Conservation (phyloP, 352 stramenopile species). For the Phytopythium aichiense region DNA sequence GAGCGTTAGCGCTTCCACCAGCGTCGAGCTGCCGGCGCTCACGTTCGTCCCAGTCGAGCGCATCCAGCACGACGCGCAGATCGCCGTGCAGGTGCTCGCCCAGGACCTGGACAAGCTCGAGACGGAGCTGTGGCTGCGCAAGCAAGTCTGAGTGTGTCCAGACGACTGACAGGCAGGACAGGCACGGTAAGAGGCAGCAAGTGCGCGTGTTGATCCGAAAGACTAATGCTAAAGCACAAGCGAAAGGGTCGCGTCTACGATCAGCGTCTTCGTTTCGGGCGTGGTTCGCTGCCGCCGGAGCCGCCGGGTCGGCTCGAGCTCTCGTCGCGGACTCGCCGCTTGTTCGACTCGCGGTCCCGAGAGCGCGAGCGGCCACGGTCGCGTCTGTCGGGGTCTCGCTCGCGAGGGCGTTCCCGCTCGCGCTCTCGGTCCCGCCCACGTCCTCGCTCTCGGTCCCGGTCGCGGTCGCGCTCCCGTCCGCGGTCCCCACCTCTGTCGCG, state of each 20-base stretch:
- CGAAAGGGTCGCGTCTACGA: neutral
- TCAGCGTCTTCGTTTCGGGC: slow-evolving; percentile 49
- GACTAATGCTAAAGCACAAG: slow-evolving; percentile 2
- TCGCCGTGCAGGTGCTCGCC: slow-evolving; percentile 63
- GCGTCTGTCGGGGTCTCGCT: slow-evolving; percentile 24
- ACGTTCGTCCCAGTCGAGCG: slow-evolving; percentile 73
- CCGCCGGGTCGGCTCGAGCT: slow-evolving; percentile 19
- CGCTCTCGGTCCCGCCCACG: slow-evolving; percentile 22
- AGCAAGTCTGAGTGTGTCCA: slow-evolving; percentile 46
- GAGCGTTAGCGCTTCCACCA: neutral
- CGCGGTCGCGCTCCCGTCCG: slow-evolving; percentile 11
- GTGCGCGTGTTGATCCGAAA: neutral
- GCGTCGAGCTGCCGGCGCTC: slow-evolving; percentile 35
- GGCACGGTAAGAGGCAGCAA: neutral
- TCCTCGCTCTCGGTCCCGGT: slow-evolving; percentile 18
- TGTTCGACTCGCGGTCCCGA: slow-evolving; percentile 64
- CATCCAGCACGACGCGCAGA: slow-evolving; percentile 40
- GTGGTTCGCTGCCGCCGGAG: slow-evolving; percentile 17
- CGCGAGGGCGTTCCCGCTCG: slow-evolving; percentile 23
- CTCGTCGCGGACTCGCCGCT: slow-evolving; percentile 58
- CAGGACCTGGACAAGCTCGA: slow-evolving; percentile 81
- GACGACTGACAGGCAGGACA: neutral
- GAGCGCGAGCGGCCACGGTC: slow-evolving; percentile 37
- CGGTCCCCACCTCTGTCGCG: slow-evolving; percentile 7
- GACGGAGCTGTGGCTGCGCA: slow-evolving; percentile 79